Evolutionary conservation across 164 flowering plant species (phyloP).

Genomic region (Piper betle): DNA sequence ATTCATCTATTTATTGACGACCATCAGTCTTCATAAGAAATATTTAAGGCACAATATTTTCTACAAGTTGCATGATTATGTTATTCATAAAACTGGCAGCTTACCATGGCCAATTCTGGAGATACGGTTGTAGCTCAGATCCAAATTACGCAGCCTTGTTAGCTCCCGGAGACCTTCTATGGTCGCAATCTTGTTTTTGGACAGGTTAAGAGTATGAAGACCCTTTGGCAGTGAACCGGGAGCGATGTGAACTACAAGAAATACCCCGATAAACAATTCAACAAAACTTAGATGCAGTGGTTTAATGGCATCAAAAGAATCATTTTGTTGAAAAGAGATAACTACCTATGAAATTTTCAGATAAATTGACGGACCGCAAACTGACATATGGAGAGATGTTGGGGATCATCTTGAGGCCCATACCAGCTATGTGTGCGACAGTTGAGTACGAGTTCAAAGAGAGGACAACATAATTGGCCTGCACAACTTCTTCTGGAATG

Average conservation of each 20-base stretch:
- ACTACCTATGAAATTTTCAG: constrained; percentile 68
- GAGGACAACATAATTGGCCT: constrained; percentile 60
- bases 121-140: constrained; percentile 85
- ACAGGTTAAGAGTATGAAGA: constrained; percentile 67
- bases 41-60: too few species aligned
- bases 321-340: not conserved
- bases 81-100: too few species aligned
- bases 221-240: constrained; percentile 85
- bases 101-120: constrained; percentile 81
- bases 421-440: constrained; percentile 66
- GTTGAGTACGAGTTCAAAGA: constrained; percentile 69
- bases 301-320: not conserved
- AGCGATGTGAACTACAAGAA: constrained; percentile 55
- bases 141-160: constrained; percentile 63
- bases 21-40: too few species aligned
- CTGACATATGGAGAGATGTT: constrained; percentile 39
- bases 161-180: constrained; percentile 89
- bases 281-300: not conserved
- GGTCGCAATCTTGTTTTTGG: constrained; percentile 71
- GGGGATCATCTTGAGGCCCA: constrained; percentile 65
- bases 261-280: not conserved
- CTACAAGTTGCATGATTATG: too few species aligned
- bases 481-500: constrained; percentile 41
- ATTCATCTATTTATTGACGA: too few species aligned
- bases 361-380: constrained; percentile 73